Evolutionary conservation across 2,329 filamentous ascomycete species (phyloP).

Genomic region (Epichloe brachyelytri): DNA sequence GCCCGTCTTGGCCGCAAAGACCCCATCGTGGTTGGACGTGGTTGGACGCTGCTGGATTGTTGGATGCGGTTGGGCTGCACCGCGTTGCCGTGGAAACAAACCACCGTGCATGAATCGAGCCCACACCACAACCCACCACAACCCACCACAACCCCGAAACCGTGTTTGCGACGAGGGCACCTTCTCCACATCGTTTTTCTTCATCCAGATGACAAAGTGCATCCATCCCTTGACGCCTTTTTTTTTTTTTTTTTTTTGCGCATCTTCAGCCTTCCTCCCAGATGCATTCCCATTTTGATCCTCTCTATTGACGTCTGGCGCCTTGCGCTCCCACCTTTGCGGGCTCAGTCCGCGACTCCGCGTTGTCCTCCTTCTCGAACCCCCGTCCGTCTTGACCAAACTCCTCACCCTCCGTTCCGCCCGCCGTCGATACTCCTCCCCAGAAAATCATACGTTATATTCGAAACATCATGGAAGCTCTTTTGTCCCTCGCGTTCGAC

Average conservation of each 20-base stretch:
- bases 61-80: background rate
- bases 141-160: background rate
- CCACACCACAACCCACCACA: background rate
- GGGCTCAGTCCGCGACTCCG: slow-evolving; percentile 2
- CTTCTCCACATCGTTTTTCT: background rate
- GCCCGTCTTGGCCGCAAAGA: too few relatives aligned
- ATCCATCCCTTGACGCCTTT: background rate
- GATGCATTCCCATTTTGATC: slow-evolving; percentile 16
- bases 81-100: slow-evolving; percentile 6
- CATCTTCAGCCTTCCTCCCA: slow-evolving; percentile 3
- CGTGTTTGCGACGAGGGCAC: background rate
- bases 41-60: too few relatives aligned
- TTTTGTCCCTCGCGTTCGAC: slow-evolving; percentile 88
- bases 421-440: background rate
- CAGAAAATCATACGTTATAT: slow-evolving; percentile 2
- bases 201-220: background rate
- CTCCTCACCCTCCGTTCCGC: background rate
- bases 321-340: background rate
- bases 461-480: slow-evolving; percentile 60
- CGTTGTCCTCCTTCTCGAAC: background rate
- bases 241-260: background rate
- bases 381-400: background rate
- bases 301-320: slow-evolving; percentile 17
- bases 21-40: background rate
- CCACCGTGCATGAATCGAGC: background rate